Base-by-base conservation (phyloP, 1,284 basidiomycete genomes). In the Thecaphora frezii region DNA sequence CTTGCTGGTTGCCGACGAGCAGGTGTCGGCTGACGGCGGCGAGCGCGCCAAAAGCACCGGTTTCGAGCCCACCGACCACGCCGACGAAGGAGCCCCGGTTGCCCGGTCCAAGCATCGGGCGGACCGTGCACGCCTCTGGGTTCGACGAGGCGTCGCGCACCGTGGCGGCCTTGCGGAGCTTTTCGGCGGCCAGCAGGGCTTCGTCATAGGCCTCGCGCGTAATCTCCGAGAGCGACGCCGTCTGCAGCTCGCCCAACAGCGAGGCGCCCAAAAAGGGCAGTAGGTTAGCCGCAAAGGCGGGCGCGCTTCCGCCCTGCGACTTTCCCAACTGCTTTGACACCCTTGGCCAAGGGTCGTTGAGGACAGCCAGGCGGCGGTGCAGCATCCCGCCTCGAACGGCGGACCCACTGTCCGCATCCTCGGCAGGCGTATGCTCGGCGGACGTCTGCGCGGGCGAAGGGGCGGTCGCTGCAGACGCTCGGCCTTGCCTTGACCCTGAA, bases 241-340 rank as follows among this genome's bases (percentile, higher is more conserved):
- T 61, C 46, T 68, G 59, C 24, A 68, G 47, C 16, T 62, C 66
- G 88, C 93, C 93, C 2, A 91, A 90, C 16, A 97, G 80, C 33
- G 90, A 92, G 0, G 90, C 93, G 3, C 93, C 93, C n/a, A 97
- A 86, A 92, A 93, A 97, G 0, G 88, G 84, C 79, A 93, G 83
- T 33, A 86, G 83, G 1, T 86, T 86, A 2, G 91, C 88, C 7
- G 87, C 82, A 80, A 92, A 94, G 0, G 90, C 88, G 0, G 92
- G 93, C 0, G 90, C 88, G 0, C 92, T 90, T 3, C 91, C 91
- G 0, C 52, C 56, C 28, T 48, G 22, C 18, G n/a, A 24, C 2
- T 21, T 16, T 18, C 26, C 45, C 18, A 43, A 54, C 21, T 33
- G n/a, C n/a, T 7, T 25, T 10, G 51, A 22, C 13, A 45, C 1